Evolutionary conservation across 2,329 filamentous ascomycete genomes (phyloP).

Genomic region (Paradendryphiella salina): DNA sequence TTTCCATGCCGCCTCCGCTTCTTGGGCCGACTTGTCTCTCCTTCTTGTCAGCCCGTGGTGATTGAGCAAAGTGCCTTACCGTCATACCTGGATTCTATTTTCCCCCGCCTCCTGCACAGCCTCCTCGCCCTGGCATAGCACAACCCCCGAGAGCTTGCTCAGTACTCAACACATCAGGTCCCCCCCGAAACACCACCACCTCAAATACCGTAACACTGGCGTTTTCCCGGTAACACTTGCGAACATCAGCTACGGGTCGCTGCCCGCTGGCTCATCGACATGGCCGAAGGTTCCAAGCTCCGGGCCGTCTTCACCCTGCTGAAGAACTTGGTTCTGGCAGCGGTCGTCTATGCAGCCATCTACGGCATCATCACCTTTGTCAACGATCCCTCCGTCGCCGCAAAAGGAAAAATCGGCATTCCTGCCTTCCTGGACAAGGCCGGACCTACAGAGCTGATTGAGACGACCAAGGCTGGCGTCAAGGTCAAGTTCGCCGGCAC

Average conservation of each 20-base stretch:
- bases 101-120: slow-evolving; percentile 1
- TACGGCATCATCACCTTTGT: slow-evolving; percentile 49
- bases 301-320: slow-evolving; percentile 45
- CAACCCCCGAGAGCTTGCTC: not conserved
- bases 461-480: slow-evolving; percentile 47
- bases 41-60: slow-evolving; percentile 18
- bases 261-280: slow-evolving; percentile 25
- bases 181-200: not conserved
- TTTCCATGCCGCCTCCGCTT: slow-evolving; percentile 16
- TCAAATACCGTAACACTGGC: slow-evolving; percentile 13
- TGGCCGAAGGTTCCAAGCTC: slow-evolving; percentile 43
- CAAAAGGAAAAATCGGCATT: slow-evolving; percentile 49
- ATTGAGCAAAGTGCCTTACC: not conserved
- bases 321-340: slow-evolving; percentile 51
- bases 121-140: not conserved
- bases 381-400: slow-evolving; percentile 46
- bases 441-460: slow-evolving; percentile 48
- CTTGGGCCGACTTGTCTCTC: slow-evolving; percentile 7
- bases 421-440: slow-evolving; percentile 49
- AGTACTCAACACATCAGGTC: not conserved
- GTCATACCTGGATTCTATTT: too few relatives aligned
- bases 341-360: slow-evolving; percentile 49
- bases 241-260: slow-evolving; percentile 20
- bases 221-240: slow-evolving; percentile 7
- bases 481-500: slow-evolving; percentile 51